These are phyloP conservation scores for Amaranthus cruentus DNA, from an alignment of 148 eudicot genomes.

Conservation along the genomic window DNA sequence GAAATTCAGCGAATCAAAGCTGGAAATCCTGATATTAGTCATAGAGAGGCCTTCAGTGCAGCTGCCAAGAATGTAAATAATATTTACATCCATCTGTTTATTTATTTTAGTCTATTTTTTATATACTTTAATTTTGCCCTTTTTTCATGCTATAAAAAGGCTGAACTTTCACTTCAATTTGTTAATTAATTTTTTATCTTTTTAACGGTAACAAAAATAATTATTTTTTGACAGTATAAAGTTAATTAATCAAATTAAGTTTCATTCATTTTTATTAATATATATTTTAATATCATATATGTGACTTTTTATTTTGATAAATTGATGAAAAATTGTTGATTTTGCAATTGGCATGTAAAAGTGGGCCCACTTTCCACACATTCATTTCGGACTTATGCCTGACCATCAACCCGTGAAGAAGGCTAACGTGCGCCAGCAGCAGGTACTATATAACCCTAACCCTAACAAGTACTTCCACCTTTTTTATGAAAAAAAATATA, in stretches of 20 bases:
- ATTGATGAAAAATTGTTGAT: slow-evolving; percentile 5
- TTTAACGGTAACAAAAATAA: too few relatives aligned
- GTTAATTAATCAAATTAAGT: too few relatives aligned
- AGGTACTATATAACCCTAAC: slow-evolving; percentile 31
- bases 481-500: background rate
- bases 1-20: slow-evolving; percentile 99
- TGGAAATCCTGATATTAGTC: slow-evolving; percentile 97
- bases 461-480: slow-evolving; percentile 9
- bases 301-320: background rate
- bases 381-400: slow-evolving; percentile 98
- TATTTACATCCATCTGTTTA: background rate
- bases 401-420: slow-evolving; percentile 96
- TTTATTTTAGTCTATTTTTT: background rate
- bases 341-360: slow-evolving; percentile 29
- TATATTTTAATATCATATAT: too few relatives aligned
- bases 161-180: too few relatives aligned
- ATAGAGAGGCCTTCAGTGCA: slow-evolving; percentile 99
- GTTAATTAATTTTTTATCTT: too few relatives aligned
- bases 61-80: slow-evolving; percentile 92
- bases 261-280: too few relatives aligned
- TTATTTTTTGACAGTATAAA: too few relatives aligned
- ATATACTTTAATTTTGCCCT: background rate
- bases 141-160: background rate
- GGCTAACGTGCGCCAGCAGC: slow-evolving; percentile 80
- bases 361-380: slow-evolving; percentile 99